Evolutionary conservation across 352 stramenopile species (phyloP).

Genomic region (Pythium phragmiticola): DNA sequence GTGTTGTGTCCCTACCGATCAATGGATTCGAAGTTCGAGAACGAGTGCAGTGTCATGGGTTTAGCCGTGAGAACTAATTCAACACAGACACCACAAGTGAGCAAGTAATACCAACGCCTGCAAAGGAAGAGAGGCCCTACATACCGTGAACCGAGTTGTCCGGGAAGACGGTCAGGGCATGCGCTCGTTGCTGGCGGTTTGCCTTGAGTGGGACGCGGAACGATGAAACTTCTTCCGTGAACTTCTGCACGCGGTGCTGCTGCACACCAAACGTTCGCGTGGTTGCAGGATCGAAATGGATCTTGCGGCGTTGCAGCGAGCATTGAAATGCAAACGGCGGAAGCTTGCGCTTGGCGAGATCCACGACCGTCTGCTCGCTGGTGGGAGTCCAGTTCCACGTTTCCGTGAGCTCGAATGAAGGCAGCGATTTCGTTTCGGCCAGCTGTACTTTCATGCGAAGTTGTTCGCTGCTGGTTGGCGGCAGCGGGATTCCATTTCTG

Average conservation of each 20-base stretch:
- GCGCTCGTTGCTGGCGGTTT: constrained; percentile 52
- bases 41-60: constrained; percentile 63
- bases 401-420: constrained; percentile 30
- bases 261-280: constrained; percentile 50
- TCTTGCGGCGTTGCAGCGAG: constrained; percentile 40
- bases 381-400: constrained; percentile 24
- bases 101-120: not conserved
- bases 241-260: constrained; percentile 54
- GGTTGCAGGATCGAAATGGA: constrained; percentile 67
- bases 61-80: constrained; percentile 43
- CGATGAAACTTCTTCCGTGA: constrained; percentile 67
- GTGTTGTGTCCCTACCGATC: constrained; percentile 29
- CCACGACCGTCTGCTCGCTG: constrained; percentile 21
- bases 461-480: constrained; percentile 30
- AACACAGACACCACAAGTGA: not conserved
- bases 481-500: constrained; percentile 68
- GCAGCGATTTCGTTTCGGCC: constrained; percentile 38
- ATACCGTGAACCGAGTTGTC: constrained; percentile 68
- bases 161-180: constrained; percentile 51
- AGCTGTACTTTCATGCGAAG: constrained; percentile 43
- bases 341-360: constrained; percentile 23
- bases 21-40: constrained; percentile 45
- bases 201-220: constrained; percentile 60
- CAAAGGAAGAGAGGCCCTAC: not conserved
- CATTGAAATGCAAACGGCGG: constrained; percentile 32